Percentiles rank a stretch among this genome's conserved stretches.
Evolutionary conservation across 495 filamentous ascomycete species (phyloP).

Genomic region (Xylaria grammica): DNA sequence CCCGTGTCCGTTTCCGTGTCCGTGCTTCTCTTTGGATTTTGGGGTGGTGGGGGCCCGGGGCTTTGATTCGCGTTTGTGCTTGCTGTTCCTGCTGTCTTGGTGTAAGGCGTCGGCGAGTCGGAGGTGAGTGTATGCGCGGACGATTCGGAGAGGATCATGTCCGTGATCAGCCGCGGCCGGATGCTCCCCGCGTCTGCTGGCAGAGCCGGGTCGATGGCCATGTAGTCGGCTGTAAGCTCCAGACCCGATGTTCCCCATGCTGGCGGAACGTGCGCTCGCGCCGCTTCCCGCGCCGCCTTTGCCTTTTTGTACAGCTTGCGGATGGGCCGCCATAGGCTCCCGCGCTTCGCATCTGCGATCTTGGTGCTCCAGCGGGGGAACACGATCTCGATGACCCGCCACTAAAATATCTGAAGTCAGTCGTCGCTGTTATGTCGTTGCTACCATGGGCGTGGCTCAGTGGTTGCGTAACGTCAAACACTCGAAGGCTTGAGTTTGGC

Average conservation of each 20-base stretch:
- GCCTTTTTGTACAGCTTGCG: conserved; percentile 66
- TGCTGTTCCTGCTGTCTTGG: neutral
- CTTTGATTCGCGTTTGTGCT: neutral
- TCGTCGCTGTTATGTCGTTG: too few relatives aligned
- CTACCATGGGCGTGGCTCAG: too few relatives aligned
- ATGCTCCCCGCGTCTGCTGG: neutral
- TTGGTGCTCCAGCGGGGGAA: conserved; percentile 60
- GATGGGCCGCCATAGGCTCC: conserved; percentile 72
- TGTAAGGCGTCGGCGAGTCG: neutral
- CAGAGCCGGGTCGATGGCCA: conserved; percentile 18
- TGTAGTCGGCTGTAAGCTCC: conserved; percentile 2
- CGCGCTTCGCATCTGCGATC: conserved; percentile 57
- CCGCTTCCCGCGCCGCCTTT: conserved; percentile 50
- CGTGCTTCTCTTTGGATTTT: neutral
- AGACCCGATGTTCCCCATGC: conserved; percentile 30
- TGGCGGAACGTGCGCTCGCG: too few relatives aligned
- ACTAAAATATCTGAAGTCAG: conserved; percentile 37
- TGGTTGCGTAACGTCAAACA: too few relatives aligned
- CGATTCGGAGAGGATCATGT: conserved; percentile 14
- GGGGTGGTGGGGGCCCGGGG: neutral
- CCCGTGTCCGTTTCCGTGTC: neutral
- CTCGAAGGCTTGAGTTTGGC: too few relatives aligned
- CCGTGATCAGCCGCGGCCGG: conserved; percentile 9
- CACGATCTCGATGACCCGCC: conserved; percentile 66
- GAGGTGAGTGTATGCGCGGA: conserved; percentile 8